Evolutionary conservation across 2,329 filamentous ascomycete species (phyloP), one percentile per base, ranked within the genome.

Genomic region (Gaeumannomyces tritici): DNA sequence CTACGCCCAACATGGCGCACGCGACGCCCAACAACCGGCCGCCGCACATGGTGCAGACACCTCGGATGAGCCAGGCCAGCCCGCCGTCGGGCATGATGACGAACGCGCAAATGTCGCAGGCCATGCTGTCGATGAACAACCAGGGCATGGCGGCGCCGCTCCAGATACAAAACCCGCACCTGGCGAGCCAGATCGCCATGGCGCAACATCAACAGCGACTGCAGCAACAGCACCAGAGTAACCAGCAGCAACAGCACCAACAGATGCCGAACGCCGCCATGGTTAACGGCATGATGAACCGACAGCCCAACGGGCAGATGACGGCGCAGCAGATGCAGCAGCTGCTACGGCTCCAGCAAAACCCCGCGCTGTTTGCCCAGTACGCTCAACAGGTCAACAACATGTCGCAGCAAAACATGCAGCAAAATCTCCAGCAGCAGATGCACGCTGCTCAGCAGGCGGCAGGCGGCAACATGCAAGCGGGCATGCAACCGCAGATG

Each of bases 1-100:
- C 82, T 18, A 89, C 86, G 1, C 86, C 86, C 2, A 85, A 83
- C 64, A 82, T 87, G 71, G 68, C 76, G 15, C 83, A 86, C 63
- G 80, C 79, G 31, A 88, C 86, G 0, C 86, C 86, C 0, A 80
- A 86, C 74, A 83, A 63, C 73, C 78, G 69, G 72, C 80, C 69
- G 13, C 71, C 71, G 63, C 68, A 70, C 47, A 79, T 82, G 68
- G 73, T 76, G 13, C 77, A 60, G 58, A 60, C 58, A 26, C 58
- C 58, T 28, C 58, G 58, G 26, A 61, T 87, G 80, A 79, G 75
- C 33, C 85, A 88, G 71, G 81, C 79, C 29, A 88, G 85, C 69
- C 84, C 86, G 26, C 80, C 84, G 57, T 83, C 84, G 57, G 78
- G 76, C 54, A 82, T 83, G 77, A 83, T 87, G 79, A 66, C 69